Conservation (phyloP, 371 early-diverging fungal species). For the Mortierella sp. region DNA sequence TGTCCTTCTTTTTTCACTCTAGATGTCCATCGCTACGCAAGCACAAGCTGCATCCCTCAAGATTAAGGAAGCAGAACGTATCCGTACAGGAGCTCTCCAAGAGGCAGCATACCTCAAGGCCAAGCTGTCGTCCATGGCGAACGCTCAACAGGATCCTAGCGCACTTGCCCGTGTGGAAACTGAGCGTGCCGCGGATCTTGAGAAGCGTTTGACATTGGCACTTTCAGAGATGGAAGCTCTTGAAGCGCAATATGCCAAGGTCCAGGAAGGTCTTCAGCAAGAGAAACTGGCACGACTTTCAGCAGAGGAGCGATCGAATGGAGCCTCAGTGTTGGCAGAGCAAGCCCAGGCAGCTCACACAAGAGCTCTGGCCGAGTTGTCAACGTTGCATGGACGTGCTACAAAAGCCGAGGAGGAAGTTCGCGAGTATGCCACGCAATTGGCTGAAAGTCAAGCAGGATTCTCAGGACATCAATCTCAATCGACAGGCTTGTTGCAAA, state of each 20-base stretch:
- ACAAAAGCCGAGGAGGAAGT: slow-evolving; percentile 59
- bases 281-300: slow-evolving; percentile 55
- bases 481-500: slow-evolving; percentile 25
- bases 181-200: slow-evolving; percentile 58
- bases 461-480: slow-evolving; percentile 38
- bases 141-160: slow-evolving; percentile 38
- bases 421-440: slow-evolving; percentile 53
- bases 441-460: slow-evolving; percentile 47
- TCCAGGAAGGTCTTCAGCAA: slow-evolving; percentile 57
- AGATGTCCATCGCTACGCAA: slow-evolving; percentile 58
- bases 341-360: slow-evolving; percentile 64
- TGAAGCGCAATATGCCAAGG: slow-evolving; percentile 44
- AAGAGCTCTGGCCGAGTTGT: slow-evolving; percentile 59
- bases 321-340: slow-evolving; percentile 59
- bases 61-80: slow-evolving; percentile 60
- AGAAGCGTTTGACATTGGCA: slow-evolving; percentile 57
- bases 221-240: slow-evolving; percentile 60
- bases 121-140: slow-evolving; percentile 55
- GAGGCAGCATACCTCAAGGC: slow-evolving; percentile 69
- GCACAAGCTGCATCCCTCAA: slow-evolving; percentile 62
- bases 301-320: slow-evolving; percentile 60
- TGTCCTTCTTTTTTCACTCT: neutral
- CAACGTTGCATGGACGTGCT: slow-evolving; percentile 55
- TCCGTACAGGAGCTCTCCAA: slow-evolving; percentile 65
- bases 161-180: slow-evolving; percentile 55